These are phyloP conservation scores for Syzygium grande DNA, from an alignment of 345 rosid species.

Conservation along the genomic window DNA sequence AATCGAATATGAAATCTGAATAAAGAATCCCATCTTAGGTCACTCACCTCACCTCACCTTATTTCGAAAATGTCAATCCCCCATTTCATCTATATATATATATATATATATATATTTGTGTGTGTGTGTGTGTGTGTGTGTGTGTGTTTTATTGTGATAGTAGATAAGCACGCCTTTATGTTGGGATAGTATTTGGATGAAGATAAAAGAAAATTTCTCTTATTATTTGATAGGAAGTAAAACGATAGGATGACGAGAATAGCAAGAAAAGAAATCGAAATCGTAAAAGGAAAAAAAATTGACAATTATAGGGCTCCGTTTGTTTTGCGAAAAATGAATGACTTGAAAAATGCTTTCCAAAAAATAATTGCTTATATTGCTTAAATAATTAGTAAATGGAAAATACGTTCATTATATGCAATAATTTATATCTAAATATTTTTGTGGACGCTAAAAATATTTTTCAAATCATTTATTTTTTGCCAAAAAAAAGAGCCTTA, in stretches of 20 bases:
- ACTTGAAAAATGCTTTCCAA: not conserved
- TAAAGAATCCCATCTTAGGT: not conserved
- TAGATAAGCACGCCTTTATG: not conserved
- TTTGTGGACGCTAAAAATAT: accelerated
- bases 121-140: too few relatives aligned
- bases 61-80: not conserved
- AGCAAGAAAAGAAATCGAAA: not conserved
- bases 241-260: not conserved
- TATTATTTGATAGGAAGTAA: not conserved
- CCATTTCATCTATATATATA: not conserved
- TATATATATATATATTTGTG: not conserved
- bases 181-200: not conserved
- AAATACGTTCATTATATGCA: accelerated
- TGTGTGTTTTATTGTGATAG: not conserved
- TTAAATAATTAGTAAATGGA: too few relatives aligned
- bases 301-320: not conserved
- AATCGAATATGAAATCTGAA: not conserved
- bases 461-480: too few relatives aligned
- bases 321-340: not conserved
- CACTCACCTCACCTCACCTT: not conserved
- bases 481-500: accelerated
- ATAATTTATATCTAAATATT: too few relatives aligned
- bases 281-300: not conserved
- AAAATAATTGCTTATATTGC: accelerated
- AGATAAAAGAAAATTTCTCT: not conserved